Conservation (phyloP, 2,329 filamentous ascomycete genomes). For the Nigrospora osmanthi region DNA sequence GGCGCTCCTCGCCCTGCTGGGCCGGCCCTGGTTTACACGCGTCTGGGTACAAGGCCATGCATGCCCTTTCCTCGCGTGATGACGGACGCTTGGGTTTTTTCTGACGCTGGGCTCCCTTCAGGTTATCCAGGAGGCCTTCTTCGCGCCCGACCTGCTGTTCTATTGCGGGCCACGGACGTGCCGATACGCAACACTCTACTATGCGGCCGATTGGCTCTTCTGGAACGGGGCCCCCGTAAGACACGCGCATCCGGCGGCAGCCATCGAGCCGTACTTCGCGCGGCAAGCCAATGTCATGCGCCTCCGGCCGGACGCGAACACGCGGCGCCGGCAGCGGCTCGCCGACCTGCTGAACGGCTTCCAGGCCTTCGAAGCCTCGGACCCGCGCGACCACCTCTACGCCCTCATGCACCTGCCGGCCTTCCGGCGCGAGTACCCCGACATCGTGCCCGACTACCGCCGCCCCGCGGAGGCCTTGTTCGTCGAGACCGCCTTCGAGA, state of each 20-base stretch:
- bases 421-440: background rate
- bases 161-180: constrained; percentile 1
- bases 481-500: background rate
- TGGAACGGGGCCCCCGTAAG: background rate
- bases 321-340: background rate
- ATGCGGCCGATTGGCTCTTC: constrained; percentile 1
- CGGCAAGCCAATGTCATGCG: background rate
- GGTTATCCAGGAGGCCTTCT: constrained; percentile 2
- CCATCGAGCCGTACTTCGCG: background rate
- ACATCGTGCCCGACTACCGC: background rate
- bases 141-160: background rate
- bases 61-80: too few relatives aligned
- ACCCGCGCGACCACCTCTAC: constrained; percentile 2
- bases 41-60: constrained; percentile 1
- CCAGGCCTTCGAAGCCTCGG: background rate
- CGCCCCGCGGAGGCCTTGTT: background rate
- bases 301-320: background rate
- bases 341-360: background rate
- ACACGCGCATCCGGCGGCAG: background rate
- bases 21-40: background rate
- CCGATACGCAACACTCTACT: background rate
- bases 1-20: background rate
- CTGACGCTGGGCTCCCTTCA: background rate
- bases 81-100: background rate
- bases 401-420: constrained; percentile 2